Conservation (phyloP, 2,329 filamentous ascomycete species). For the Sporothrix variecibatus region DNA sequence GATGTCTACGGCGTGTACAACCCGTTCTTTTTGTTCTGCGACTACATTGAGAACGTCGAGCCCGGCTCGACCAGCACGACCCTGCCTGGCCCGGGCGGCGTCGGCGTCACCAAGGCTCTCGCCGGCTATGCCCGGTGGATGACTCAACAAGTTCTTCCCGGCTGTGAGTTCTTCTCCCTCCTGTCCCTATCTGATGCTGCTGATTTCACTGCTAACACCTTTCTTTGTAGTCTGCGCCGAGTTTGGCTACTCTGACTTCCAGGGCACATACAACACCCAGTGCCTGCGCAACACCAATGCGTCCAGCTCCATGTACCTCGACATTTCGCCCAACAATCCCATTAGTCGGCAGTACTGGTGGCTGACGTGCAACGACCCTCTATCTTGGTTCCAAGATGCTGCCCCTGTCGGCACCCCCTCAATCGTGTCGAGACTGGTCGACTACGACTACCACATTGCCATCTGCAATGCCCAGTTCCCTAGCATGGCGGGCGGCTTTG, state of each 20-base stretch:
- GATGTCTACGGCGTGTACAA: conserved; percentile 43
- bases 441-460: conserved; percentile 43
- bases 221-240: conserved; percentile 40
- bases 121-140: conserved; percentile 55
- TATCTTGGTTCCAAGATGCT: conserved; percentile 48
- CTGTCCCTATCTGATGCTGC: no score
- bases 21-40: conserved; percentile 46
- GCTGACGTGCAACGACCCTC: conserved; percentile 56
- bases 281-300: conserved; percentile 51
- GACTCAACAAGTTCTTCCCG: conserved; percentile 47
- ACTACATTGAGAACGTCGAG: conserved; percentile 50
- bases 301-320: conserved; percentile 44
- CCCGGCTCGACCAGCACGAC: conserved; percentile 37
- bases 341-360: conserved; percentile 56
- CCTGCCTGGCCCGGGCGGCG: conserved; percentile 51
- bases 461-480: conserved; percentile 52
- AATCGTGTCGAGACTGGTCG: conserved; percentile 44
- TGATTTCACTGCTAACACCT: neutral
- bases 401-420: conserved; percentile 46
- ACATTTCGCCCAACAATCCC: conserved; percentile 43
- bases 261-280: conserved; percentile 45
- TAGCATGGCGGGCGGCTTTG: conserved; percentile 38
- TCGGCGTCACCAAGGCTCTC: conserved; percentile 53
- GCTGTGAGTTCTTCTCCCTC: conserved; percentile 27
- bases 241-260: conserved; percentile 41